Base-by-base conservation (phyloP, 768 basidiomycete species). In the Boletus rex-veris region DNA sequence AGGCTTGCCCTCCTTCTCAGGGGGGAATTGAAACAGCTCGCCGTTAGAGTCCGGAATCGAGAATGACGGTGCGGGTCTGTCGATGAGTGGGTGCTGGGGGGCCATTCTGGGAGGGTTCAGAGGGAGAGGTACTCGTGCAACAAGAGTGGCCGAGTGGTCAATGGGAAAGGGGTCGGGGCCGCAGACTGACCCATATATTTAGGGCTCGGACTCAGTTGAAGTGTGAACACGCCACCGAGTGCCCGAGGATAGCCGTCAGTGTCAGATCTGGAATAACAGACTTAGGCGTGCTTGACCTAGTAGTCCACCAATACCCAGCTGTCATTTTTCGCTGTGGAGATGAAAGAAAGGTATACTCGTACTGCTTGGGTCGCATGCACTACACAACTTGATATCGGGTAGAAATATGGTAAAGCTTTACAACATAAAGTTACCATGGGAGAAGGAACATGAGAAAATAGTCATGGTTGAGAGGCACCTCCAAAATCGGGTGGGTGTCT, bases 21-120 rank as follows among this genome's bases (percentile, higher is more conserved):
- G 84, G 26, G 74, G 80, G 59, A 91, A 75, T 7, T 77, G 80
- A 65, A 78, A 88, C 6, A 71, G 62, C 50, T 83, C 70, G 4
- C 88, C 89, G 50, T 85, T 78, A 30, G 83, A 77, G 59, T 87
- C 83, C 31, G 74, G 78, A 5, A 93, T 76, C 15, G 81, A 81
- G 51, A 94, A 72, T 1, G 78, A 48, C 3, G 92, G 91, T 0
- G 88, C 90, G 14, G 68, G 67, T 64, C 87, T 77, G 41, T 83
- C 84, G 55, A 88, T 74, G 51, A 90, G 77, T 24, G 77, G 65
- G 56, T 82, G 63, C 41, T 53, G 74, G 48, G 73, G 70, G 42
- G 75, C 62, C 80, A 81, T 80, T 48, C 57, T 55, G 35, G 28
- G 28, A 53, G 16, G 14, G 18, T 49, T 43, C 35, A 47, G 38